Conservation (phyloP, 768 basidiomycete species). For the Lentinula aciculospora region DNA sequence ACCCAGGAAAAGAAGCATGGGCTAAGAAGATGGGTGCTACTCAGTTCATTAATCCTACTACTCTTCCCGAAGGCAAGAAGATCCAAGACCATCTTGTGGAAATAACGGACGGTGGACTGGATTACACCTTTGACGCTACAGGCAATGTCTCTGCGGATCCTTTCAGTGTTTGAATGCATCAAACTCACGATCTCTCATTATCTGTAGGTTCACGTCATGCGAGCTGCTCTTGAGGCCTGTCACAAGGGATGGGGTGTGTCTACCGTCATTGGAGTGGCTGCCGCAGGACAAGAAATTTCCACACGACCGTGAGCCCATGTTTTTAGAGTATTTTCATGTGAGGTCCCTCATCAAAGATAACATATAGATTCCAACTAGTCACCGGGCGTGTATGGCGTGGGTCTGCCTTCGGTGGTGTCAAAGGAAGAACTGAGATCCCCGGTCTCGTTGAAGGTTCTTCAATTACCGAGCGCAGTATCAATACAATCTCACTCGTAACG, state of each 20-base stretch:
- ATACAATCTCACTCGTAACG: not conserved
- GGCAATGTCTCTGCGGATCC: slow-evolving; percentile 60
- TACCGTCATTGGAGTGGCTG: slow-evolving; percentile 94
- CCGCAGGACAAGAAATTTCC: slow-evolving; percentile 91
- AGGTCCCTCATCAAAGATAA: slow-evolving; percentile 17
- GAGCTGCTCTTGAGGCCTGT: slow-evolving; percentile 93
- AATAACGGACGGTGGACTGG: slow-evolving; percentile 93
- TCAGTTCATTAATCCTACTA: slow-evolving; percentile 84
- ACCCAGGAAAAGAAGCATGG: slow-evolving; percentile 81
- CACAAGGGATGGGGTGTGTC: slow-evolving; percentile 99
- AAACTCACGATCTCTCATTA: slow-evolving; percentile 21
- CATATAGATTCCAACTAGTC: slow-evolving; percentile 55
- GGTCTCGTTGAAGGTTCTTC: slow-evolving; percentile 79
- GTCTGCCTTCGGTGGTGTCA: slow-evolving; percentile 94
- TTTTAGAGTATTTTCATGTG: not conserved
- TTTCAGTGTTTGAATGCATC: slow-evolving; percentile 24
- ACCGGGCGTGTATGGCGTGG: slow-evolving; percentile 95
- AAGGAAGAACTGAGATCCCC: slow-evolving; percentile 93
- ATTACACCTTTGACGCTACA: slow-evolving; percentile 96
- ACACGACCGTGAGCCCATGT: slow-evolving; percentile 66
- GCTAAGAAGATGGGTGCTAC: slow-evolving; percentile 91
- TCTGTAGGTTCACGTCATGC: slow-evolving; percentile 81
- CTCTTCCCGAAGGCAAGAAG: slow-evolving; percentile 69
- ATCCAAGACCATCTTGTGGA: slow-evolving; percentile 90
- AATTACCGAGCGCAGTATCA: not conserved